phyloP scores from a whole-genome alignment of 495 filamentous ascomycete genomes.

The Lophiotrema nucula region DNA sequence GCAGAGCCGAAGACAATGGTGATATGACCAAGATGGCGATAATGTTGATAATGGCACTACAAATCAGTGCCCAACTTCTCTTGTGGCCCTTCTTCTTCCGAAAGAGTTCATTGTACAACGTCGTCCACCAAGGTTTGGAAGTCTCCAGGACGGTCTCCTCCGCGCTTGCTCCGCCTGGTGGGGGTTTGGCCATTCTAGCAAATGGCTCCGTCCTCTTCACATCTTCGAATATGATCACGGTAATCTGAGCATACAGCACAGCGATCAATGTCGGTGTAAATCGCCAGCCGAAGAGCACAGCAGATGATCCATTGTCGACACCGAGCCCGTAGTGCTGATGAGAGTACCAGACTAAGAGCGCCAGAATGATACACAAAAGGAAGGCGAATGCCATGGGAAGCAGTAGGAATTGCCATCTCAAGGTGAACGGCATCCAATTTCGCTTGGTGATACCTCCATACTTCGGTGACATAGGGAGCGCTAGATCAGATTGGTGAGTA shows the following conservation, averaged over 20 bases:
- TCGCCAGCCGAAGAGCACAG: conserved; percentile 1
- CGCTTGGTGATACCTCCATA: no score
- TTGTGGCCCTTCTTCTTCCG: neutral
- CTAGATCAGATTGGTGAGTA: no score
- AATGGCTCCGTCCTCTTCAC: conserved; percentile 9
- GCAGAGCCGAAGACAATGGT: conserved; percentile 3
- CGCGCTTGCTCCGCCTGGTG: conserved; percentile 1
- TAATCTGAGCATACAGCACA: conserved; percentile 5
- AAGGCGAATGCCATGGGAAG: neutral
- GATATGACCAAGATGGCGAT: conserved; percentile 1
- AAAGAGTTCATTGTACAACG: neutral
- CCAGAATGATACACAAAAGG: neutral
- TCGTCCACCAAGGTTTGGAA: neutral
- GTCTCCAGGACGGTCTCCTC: neutral
- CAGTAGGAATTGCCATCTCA: neutral
- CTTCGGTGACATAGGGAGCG: no score
- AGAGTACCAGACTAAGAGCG: conserved; percentile 2
- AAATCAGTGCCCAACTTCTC: neutral
- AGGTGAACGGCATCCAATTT: neutral
- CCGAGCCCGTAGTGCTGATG: neutral
- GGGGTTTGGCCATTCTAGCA: neutral
- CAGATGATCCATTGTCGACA: neutral
- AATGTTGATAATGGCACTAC: neutral
- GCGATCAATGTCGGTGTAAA: conserved; percentile 3
- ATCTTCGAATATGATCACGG: conserved; percentile 2